These are phyloP conservation scores for Debaryomyces subglobosus DNA, from an alignment of 1,139 yeast genomes.

Conservation along the genomic window DNA sequence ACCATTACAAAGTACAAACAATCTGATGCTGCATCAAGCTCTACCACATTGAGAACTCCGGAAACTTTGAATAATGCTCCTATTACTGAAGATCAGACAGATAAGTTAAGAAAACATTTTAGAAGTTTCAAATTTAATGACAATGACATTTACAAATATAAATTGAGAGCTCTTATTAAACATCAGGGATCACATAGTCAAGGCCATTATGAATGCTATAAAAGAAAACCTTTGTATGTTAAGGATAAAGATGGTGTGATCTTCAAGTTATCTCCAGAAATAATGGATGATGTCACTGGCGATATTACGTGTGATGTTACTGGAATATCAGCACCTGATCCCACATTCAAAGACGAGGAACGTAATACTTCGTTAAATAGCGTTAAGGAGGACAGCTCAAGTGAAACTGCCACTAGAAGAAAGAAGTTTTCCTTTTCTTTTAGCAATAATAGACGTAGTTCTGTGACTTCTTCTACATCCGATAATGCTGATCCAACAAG, in stretches of 20 bases:
- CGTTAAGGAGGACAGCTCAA: background rate
- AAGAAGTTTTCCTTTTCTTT: constrained; percentile 10
- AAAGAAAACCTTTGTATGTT: constrained; percentile 64
- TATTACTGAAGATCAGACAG: constrained; percentile 43
- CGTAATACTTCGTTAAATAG: background rate
- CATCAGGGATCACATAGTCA: constrained; percentile 89
- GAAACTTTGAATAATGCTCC: constrained; percentile 44
- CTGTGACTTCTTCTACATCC: background rate
- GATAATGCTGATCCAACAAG: constrained; percentile 1
- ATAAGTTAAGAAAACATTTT: constrained; percentile 41
- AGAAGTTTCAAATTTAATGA: constrained; percentile 46
- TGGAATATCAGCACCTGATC: background rate
- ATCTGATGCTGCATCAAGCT: constrained; percentile 14
- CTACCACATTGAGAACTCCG: constrained; percentile 19
- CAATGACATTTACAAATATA: constrained; percentile 54
- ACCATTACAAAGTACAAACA: constrained; percentile 14
- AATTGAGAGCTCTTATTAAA: constrained; percentile 70
- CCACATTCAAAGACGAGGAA: constrained; percentile 1
- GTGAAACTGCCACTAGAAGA: constrained; percentile 1
- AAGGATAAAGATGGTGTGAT: constrained; percentile 52
- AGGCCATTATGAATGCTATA: constrained; percentile 88
- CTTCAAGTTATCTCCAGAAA: constrained; percentile 52
- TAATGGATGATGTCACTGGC: constrained; percentile 22
- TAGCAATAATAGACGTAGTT: constrained; percentile 5
- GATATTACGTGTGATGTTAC: constrained; percentile 6